These are phyloP conservation scores for Polygonum aviculare DNA, from an alignment of 148 eudicot genomes.

Conservation along the genomic window DNA sequence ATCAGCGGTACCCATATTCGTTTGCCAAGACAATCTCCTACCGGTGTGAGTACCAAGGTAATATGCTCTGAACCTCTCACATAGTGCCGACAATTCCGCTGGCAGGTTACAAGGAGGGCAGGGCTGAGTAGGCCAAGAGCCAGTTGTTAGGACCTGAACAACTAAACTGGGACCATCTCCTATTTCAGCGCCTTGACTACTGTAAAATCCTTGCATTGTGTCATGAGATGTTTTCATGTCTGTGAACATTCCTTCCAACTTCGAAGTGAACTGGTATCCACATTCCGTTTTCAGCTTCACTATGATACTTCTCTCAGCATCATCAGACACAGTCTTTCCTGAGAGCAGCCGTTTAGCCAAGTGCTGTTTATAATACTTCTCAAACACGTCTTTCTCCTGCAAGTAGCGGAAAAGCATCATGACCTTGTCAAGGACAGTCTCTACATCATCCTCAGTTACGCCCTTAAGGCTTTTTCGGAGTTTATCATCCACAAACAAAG, in stretches of 20 bases:
- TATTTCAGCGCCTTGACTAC: conserved; percentile 45
- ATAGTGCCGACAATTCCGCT: conserved; percentile 53
- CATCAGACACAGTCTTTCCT: conserved; percentile 71
- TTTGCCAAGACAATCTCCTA: conserved; percentile 74
- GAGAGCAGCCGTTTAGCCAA: conserved; percentile 76
- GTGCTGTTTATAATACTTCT: conserved; percentile 76
- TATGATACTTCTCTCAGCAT: conserved; percentile 74
- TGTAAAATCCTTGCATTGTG: conserved; percentile 71
- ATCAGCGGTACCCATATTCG: conserved; percentile 82
- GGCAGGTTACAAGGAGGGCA: conserved; percentile 72
- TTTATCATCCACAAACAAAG: conserved; percentile 70
- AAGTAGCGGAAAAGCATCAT: conserved; percentile 73
- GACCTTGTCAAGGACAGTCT: conserved; percentile 60
- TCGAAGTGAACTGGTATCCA: conserved; percentile 81
- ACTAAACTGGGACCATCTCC: conserved; percentile 58
- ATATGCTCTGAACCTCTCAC: conserved; percentile 71
- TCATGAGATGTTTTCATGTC: conserved; percentile 91
- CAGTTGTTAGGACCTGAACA: conserved; percentile 73
- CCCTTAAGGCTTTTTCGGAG: conserved; percentile 70
- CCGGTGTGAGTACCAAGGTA: conserved; percentile 86
- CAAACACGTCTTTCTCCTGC: conserved; percentile 80
- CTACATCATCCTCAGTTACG: conserved; percentile 66
- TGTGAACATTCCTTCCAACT: conserved; percentile 76
- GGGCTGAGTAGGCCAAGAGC: conserved; percentile 85
- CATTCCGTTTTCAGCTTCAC: conserved; percentile 79